Conservation (phyloP, 31 red algal genomes). For the Asparagopsis taxiformis region DNA sequence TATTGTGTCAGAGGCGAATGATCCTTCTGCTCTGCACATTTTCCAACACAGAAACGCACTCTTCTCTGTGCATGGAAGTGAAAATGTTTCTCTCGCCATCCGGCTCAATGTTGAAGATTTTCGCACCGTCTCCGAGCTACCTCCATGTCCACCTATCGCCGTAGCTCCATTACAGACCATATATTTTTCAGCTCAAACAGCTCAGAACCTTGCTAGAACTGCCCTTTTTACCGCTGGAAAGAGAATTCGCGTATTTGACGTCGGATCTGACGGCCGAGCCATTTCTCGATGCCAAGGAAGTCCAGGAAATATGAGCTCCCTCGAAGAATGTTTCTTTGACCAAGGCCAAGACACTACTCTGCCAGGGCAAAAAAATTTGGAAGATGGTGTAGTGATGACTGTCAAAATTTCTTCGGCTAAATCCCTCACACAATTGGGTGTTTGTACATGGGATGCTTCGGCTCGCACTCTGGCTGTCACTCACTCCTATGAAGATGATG, state of each 20-base stretch:
- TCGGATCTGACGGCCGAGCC: slow-evolving; percentile 5
- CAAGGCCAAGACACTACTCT: background rate
- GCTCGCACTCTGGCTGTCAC: slow-evolving; percentile 16
- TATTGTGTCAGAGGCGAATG: too few relatives aligned
- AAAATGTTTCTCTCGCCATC: slow-evolving; percentile 14
- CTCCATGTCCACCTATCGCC: slow-evolving; percentile 7
- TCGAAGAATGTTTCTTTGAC: slow-evolving; percentile 24
- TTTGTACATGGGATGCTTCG: slow-evolving; percentile 59
- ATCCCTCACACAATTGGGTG: slow-evolving; percentile 25
- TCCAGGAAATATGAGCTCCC: slow-evolving; percentile 10
- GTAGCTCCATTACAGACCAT: slow-evolving; percentile 27
- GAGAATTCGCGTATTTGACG: slow-evolving; percentile 15
- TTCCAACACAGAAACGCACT: slow-evolving; percentile 49
- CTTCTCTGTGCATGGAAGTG: slow-evolving; percentile 50
- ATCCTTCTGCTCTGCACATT: slow-evolving; percentile 31
- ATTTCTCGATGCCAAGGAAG: slow-evolving; percentile 4
- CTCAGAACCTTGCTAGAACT: slow-evolving; percentile 16
- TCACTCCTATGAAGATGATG: slow-evolving; percentile 61
- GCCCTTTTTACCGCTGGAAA: slow-evolving; percentile 35
- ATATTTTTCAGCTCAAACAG: slow-evolving; percentile 37
- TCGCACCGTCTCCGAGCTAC: slow-evolving; percentile 23
- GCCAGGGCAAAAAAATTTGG: slow-evolving; percentile 1
- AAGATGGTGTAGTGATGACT: slow-evolving; percentile 44
- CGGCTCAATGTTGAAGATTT: slow-evolving; percentile 36
- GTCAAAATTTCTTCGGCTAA: slow-evolving; percentile 22